Percentiles rank a stretch among this genome's conserved stretches.
These are phyloP conservation scores for Paraurostyla sp. DNA, from an alignment of 73 alveolate genomes.

Conservation along the genomic window DNA sequence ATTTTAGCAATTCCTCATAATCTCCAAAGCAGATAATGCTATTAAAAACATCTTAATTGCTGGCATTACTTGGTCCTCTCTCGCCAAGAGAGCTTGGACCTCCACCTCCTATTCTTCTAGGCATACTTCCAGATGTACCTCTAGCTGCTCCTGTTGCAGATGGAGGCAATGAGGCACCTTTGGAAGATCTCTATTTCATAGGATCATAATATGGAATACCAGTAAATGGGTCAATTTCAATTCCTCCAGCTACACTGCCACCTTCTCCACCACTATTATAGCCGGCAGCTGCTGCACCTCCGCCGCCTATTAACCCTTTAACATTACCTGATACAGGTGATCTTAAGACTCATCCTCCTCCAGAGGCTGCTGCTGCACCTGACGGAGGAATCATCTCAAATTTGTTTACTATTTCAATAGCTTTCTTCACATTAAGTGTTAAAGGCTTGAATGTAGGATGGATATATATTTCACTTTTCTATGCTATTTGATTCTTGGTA, in stretches of 20 bases:
- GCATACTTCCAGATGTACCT: neutral
- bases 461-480: constrained; percentile 74
- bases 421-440: constrained; percentile 79
- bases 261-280: constrained; percentile 20
- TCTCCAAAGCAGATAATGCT: constrained; percentile 56
- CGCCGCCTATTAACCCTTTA: constrained; percentile 48
- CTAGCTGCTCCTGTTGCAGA: neutral
- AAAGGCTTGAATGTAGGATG: constrained; percentile 79
- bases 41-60: neutral
- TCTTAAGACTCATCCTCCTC: neutral
- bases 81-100: constrained; percentile 49
- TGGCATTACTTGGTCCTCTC: neutral
- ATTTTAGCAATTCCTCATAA: constrained; percentile 34
- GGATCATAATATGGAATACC: constrained; percentile 50
- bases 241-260: neutral
- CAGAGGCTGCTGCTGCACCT: constrained; percentile 32
- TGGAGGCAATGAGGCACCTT: neutral
- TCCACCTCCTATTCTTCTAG: constrained; percentile 15
- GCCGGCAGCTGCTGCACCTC: constrained; percentile 18
- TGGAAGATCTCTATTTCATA: neutral
- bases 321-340: constrained; percentile 5
- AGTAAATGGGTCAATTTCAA: constrained; percentile 47
- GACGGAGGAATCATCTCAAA: constrained; percentile 81
- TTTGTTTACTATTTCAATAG: constrained; percentile 75
- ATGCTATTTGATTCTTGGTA: constrained; percentile 75